phyloP scores from a whole-genome alignment of 768 basidiomycete species.

The Hypholoma sublateritium region DNA sequence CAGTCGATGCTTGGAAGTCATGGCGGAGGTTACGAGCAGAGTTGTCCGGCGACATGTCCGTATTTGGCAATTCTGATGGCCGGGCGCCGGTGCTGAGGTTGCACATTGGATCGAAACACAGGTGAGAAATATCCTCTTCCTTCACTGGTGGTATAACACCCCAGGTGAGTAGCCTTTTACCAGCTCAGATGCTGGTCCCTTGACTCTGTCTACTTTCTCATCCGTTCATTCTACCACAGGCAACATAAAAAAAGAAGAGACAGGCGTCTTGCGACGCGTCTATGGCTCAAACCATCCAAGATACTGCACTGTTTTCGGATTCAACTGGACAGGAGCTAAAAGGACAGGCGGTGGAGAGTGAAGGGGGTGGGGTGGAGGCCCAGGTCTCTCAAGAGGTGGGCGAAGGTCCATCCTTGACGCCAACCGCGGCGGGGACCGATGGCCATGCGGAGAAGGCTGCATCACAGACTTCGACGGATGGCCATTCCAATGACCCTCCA shows the following conservation, averaged over 20 bases:
- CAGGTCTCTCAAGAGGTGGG: constrained; percentile 15
- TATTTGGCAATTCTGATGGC: constrained; percentile 15
- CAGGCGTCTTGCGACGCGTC: constrained; percentile 74
- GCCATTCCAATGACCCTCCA: constrained; percentile 25
- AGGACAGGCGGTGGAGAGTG: constrained; percentile 27
- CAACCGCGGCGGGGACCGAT: constrained; percentile 19
- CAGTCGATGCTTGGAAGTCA: background rate
- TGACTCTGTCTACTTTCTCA: background rate
- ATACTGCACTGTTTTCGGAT: constrained; percentile 44
- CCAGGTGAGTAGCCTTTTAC: constrained; percentile 31
- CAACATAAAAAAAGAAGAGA: constrained; percentile 32
- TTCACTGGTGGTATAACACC: constrained; percentile 35
- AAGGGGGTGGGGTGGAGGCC: constrained; percentile 23
- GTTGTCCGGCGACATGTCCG: constrained; percentile 10
- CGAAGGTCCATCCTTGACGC: constrained; percentile 20
- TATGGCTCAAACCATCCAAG: constrained; percentile 71
- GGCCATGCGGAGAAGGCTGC: constrained; percentile 23
- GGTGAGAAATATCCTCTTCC: constrained; percentile 28
- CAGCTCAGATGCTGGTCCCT: background rate
- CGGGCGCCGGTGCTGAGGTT: constrained; percentile 18
- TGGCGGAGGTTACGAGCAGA: background rate
- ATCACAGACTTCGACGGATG: constrained; percentile 23
- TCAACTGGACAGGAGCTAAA: constrained; percentile 40
- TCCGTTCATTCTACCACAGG: constrained; percentile 6
- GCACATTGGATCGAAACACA: constrained; percentile 17